A percentile compares a stretch with the other conserved stretches of the same genome.
phyloP scores from a whole-genome alignment of 768 basidiomycete genomes.

The Saitozyma podzolica region DNA sequence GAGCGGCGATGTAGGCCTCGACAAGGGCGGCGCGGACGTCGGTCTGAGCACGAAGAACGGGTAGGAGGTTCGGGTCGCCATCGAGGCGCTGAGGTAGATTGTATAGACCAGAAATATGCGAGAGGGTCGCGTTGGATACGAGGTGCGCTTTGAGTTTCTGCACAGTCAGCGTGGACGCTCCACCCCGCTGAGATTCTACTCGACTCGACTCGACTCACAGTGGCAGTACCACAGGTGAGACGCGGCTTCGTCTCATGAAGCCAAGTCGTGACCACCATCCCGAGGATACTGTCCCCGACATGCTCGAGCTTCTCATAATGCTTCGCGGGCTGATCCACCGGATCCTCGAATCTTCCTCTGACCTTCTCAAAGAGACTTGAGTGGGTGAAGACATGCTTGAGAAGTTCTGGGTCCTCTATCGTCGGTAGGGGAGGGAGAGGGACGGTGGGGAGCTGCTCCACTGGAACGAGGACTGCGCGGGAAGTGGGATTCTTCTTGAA shows the following conservation, averaged over 20 bases:
- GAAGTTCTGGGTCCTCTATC: conserved; percentile 28
- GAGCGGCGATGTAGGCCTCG: conserved; percentile 47
- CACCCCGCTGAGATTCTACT: not conserved
- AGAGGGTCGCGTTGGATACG: conserved; percentile 46
- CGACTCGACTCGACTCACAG: conserved; percentile 21
- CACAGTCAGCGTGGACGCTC: not conserved
- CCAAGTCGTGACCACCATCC: conserved; percentile 48
- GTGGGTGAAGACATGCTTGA: conserved; percentile 43
- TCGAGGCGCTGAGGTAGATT: conserved; percentile 37
- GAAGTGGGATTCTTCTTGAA: conserved; percentile 29
- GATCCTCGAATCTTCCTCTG: conserved; percentile 39
- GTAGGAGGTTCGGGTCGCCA: conserved; percentile 29
- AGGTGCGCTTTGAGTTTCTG: conserved; percentile 50
- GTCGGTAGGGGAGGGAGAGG: conserved; percentile 42
- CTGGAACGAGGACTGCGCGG: conserved; percentile 36
- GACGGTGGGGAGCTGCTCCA: conserved; percentile 43
- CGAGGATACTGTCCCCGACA: conserved; percentile 47
- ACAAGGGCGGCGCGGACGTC: conserved; percentile 45
- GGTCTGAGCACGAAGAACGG: conserved; percentile 24
- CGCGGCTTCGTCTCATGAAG: conserved; percentile 42
- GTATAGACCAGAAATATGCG: conserved; percentile 46
- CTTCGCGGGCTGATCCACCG: conserved; percentile 24
- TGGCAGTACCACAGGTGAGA: conserved; percentile 43
- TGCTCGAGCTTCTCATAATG: conserved; percentile 50
- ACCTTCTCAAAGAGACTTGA: conserved; percentile 27